Evolutionary conservation across 495 filamentous ascomycete genomes (phyloP).

Genomic region (Xylaria bambusicola): DNA sequence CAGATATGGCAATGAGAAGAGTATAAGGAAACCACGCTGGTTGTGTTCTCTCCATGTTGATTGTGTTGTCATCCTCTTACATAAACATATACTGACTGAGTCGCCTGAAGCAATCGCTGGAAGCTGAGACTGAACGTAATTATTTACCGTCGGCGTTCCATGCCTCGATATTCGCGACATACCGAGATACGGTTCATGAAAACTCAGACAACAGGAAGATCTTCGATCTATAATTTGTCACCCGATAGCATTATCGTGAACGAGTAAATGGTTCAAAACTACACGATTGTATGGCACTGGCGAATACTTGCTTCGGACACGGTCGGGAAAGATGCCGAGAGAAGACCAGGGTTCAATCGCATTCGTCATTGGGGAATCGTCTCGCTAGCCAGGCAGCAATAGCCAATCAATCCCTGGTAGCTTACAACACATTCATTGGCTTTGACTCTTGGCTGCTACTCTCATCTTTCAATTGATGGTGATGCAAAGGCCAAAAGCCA

Average conservation of each 20-base stretch:
- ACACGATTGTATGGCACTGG: not conserved
- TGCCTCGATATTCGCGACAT: not conserved
- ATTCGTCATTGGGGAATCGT: not conserved
- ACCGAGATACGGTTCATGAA: not conserved
- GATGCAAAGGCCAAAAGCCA: too few species aligned
- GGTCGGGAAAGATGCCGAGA: constrained; percentile 8
- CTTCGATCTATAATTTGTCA: not conserved
- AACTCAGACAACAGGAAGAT: not conserved
- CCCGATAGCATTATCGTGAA: not conserved
- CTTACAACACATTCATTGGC: too few species aligned
- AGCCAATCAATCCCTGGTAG: too few species aligned
- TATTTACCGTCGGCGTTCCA: not conserved
- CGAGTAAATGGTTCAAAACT: too few species aligned
- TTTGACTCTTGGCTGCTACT: too few species aligned
- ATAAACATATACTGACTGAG: not conserved
- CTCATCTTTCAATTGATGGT: too few species aligned
- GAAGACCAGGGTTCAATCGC: not conserved
- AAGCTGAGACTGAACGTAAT: not conserved
- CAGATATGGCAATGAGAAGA: not conserved
- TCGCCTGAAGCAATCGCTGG: too few species aligned
- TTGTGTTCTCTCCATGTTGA: not conserved
- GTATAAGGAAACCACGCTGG: not conserved
- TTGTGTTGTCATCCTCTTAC: not conserved
- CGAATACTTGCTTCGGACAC: not conserved
- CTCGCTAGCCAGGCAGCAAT: too few species aligned